Evolutionary conservation across 768 basidiomycete species (phyloP).

Genomic region (Heimioporus sp.): DNA sequence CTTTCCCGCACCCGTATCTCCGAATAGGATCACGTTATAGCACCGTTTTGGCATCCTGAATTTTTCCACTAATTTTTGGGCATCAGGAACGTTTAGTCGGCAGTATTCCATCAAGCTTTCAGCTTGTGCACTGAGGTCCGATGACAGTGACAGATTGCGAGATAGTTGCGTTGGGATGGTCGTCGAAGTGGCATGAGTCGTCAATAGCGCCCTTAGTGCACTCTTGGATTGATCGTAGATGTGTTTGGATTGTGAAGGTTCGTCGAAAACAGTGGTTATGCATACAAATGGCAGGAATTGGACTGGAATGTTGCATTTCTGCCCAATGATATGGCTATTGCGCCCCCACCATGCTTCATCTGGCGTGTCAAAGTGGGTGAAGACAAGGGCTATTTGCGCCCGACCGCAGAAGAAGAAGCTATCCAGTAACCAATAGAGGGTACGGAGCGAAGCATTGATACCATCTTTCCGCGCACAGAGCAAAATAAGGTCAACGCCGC

Average conservation of each 20-base stretch:
- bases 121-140: neutral
- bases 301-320: slow-evolving; percentile 10
- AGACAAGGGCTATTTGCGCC: slow-evolving; percentile 37
- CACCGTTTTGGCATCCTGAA: slow-evolving; percentile 12
- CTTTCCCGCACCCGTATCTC: slow-evolving; percentile 36
- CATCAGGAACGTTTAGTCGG: slow-evolving; percentile 10
- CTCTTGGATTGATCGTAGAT: slow-evolving; percentile 14
- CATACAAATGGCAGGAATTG: slow-evolving; percentile 11
- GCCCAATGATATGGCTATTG: slow-evolving; percentile 26
- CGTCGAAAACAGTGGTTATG: slow-evolving; percentile 17
- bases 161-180: slow-evolving; percentile 9
- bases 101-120: slow-evolving; percentile 11
- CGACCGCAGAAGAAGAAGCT: slow-evolving; percentile 36
- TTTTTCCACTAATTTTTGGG: slow-evolving; percentile 9
- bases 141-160: slow-evolving; percentile 14
- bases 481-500: slow-evolving; percentile 40
- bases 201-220: slow-evolving; percentile 8
- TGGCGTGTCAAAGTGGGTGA: slow-evolving; percentile 38
- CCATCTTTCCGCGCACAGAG: slow-evolving; percentile 38
- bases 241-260: neutral
- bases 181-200: neutral
- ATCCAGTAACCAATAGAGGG: slow-evolving; percentile 38
- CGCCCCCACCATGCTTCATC: slow-evolving; percentile 38
- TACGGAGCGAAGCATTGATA: slow-evolving; percentile 32
- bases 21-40: slow-evolving; percentile 29